Conservation (phyloP, 2,329 filamentous ascomycete genomes). For the Elsinoe perseae region DNA sequence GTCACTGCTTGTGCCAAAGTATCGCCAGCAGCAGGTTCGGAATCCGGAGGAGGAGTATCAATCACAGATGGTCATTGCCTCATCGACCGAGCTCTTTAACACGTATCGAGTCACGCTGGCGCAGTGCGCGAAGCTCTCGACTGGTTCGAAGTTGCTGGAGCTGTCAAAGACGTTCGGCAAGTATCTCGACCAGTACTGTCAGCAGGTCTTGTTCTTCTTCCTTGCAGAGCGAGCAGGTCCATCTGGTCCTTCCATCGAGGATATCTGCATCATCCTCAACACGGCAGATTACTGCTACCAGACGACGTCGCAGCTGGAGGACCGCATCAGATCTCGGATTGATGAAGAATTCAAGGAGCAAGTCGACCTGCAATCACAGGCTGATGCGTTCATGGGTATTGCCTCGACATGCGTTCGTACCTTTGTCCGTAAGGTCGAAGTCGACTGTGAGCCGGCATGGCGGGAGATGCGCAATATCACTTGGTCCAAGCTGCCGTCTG, state of each 20-base stretch:
- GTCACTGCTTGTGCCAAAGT: conserved; percentile 74
- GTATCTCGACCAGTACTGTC: conserved; percentile 90
- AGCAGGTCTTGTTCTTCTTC: conserved; percentile 76
- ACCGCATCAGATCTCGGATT: conserved; percentile 86
- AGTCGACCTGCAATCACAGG: conserved; percentile 86
- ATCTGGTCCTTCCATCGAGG: conserved; percentile 57
- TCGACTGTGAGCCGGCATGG: conserved; percentile 79
- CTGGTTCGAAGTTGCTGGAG: conserved; percentile 76
- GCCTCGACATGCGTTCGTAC: conserved; percentile 79
- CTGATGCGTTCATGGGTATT: conserved; percentile 91
- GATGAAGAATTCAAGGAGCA: conserved; percentile 66
- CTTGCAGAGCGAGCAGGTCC: conserved; percentile 52
- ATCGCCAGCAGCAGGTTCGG: conserved; percentile 72
- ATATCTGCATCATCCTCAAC: conserved; percentile 80
- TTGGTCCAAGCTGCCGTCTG: conserved; percentile 88
- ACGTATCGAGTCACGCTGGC: conserved; percentile 90
- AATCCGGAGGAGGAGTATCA: conserved; percentile 87
- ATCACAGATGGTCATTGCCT: conserved; percentile 78
- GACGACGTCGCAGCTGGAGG: conserved; percentile 86
- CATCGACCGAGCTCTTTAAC: conserved; percentile 93
- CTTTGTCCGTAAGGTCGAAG: conserved; percentile 75
- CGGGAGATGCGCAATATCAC: conserved; percentile 94
- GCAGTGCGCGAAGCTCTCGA: conserved; percentile 93
- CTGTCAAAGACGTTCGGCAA: conserved; percentile 79
- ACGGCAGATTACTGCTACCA: conserved; percentile 96